Conservation (phyloP, 352 stramenopile species). For the Pythium sp. region DNA sequence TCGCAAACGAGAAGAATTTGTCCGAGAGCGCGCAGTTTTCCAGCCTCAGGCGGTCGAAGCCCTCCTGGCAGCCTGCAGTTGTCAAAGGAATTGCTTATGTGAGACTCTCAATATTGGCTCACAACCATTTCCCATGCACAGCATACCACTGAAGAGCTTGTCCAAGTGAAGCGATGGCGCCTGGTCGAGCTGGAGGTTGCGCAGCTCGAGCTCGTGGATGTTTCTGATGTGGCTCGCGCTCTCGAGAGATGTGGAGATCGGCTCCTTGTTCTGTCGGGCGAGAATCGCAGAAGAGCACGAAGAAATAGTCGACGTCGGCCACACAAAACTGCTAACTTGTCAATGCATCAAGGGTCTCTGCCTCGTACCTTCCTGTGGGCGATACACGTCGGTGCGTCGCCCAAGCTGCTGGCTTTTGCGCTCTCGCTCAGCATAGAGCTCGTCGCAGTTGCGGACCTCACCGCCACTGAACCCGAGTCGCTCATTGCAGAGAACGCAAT, state of each 20-base stretch:
- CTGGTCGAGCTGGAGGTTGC: slow-evolving; percentile 26
- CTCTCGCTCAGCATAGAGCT: not conserved
- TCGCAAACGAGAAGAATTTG: slow-evolving; percentile 27
- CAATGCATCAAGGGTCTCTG: no score
- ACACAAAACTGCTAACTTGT: no score
- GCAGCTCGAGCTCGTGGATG: slow-evolving; percentile 30
- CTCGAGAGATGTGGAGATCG: slow-evolving; percentile 10
- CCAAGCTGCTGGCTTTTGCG: not conserved
- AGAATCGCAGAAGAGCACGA: not conserved
- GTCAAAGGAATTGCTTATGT: no score
- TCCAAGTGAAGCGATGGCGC: slow-evolving; percentile 24
- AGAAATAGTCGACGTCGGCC: not conserved
- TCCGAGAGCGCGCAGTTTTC: slow-evolving; percentile 44
- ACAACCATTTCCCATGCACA: no score
- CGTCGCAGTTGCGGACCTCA: not conserved
- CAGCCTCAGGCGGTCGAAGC: slow-evolving; percentile 29
- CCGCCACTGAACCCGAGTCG: not conserved
- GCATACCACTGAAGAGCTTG: slow-evolving; percentile 24
- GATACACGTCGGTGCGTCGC: slow-evolving; percentile 15
- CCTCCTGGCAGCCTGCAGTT: slow-evolving; percentile 16
- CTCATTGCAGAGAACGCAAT: not conserved
- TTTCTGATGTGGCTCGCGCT: slow-evolving; percentile 10
- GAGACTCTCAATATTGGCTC: no score
- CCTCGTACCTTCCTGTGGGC: slow-evolving; percentile 2
- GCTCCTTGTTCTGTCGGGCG: not conserved